Evolutionary conservation across 1,139 yeast genomes (phyloP), one percentile per base, ranked within the genome.

Genomic region (Debaryomyces robertsiae): DNA sequence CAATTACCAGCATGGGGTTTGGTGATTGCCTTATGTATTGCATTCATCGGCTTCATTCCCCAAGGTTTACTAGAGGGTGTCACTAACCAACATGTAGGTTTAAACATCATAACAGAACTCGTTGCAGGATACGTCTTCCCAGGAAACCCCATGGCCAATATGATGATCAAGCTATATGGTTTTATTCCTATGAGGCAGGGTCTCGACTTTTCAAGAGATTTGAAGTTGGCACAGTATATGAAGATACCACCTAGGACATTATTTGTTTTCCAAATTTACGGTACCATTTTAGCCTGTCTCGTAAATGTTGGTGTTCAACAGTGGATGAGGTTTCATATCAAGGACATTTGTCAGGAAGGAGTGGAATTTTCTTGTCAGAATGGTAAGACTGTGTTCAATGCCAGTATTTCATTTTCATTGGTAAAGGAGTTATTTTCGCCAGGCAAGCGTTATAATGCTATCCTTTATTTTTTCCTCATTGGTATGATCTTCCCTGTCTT

Each of bases 211-310:
- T 47, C 52, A 10, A 36, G 47, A 3, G 75, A 75, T 48, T 74
- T 75, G 56, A 79, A 79, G 56, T 50, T 73, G 61, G 82, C 77
- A 2, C 84, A 78, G 54, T 80, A 80, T 53, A 61, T 74, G 30
- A 75, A 72, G 41, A 55, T 79, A 30, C 79, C 83, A 7, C 84
- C 84, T 15, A 58, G 76, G 43, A 71, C 82, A 0, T 55, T 79
- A 41, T 79, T 79, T 63, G 29, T 48, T 17, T 44, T 46, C 32
- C 58, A 53, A 30, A 46, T 54, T 6, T 47, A 51, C 15, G 57
- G 57, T 17, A 53, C 56, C 13, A 33, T 57, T 4, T 44, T 67
- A 42, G 63, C 73, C 2, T 61, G 67, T 15, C 46, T 70, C 38
- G 70, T 66, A 7, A 65, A 68, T 37, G 63, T 71, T 9, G 62